Conservation (phyloP, 306 rosid genomes). For the Cucurbita moschata region DNA sequence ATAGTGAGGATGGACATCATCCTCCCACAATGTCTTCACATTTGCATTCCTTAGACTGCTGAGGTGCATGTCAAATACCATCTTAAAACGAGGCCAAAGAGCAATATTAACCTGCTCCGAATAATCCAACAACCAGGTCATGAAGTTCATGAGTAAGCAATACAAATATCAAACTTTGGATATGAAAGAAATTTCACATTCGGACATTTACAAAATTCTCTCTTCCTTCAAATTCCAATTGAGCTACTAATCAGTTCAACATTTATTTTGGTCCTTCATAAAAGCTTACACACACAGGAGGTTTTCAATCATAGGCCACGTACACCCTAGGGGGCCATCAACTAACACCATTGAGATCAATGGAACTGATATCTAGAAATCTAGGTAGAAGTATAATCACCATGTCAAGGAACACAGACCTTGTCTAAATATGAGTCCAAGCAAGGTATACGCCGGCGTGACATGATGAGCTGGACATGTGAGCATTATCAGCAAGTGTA, state of each 20-base stretch:
- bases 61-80: slow-evolving; percentile 95
- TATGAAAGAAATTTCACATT: not conserved
- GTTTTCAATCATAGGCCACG: not conserved
- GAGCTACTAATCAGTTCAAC: not conserved
- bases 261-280: not conserved
- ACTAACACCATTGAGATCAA: not conserved
- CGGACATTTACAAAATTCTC: not conserved
- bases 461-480: slow-evolving; percentile 74
- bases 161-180: not conserved
- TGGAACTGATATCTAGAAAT: not conserved
- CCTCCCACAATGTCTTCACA: slow-evolving; percentile 89
- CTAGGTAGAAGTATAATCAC: not conserved
- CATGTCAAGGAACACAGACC: slow-evolving; percentile 28
- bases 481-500: slow-evolving; percentile 2
- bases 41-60: slow-evolving; percentile 78
- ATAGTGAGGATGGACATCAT: slow-evolving; percentile 95
- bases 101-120: slow-evolving; percentile 67
- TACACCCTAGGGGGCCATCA: not conserved
- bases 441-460: slow-evolving; percentile 87
- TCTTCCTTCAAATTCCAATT: not conserved
- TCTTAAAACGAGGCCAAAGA: slow-evolving; percentile 95
- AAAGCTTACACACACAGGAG: not conserved
- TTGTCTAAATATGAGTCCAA: slow-evolving; percentile 92
- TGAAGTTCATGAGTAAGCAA: not conserved
- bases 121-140: slow-evolving; percentile 13